These are phyloP conservation scores for Oxalis stricta DNA, from an alignment of 441 rosid genomes.

Conservation along the genomic window DNA sequence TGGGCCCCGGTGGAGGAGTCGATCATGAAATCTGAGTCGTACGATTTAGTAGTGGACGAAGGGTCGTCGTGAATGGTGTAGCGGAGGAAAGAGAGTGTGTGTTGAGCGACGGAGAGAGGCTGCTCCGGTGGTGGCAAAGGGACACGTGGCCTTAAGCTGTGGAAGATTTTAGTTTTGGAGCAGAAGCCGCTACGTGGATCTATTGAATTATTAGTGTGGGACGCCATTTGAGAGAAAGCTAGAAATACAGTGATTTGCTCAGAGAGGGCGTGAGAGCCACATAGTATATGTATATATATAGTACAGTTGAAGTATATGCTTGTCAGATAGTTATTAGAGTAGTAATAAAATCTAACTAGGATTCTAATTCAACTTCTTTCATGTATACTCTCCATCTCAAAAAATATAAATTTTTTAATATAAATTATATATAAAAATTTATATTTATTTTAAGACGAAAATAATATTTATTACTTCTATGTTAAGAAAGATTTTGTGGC, in stretches of 20 bases:
- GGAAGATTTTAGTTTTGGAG: conserved; percentile 27
- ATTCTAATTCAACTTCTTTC: too few relatives aligned
- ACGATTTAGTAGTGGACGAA: conserved; percentile 13
- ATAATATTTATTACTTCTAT: too few relatives aligned
- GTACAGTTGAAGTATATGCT: too few relatives aligned
- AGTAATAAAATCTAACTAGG: too few relatives aligned
- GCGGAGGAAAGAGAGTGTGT: conserved; percentile 36
- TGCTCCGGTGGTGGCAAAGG: conserved; percentile 35
- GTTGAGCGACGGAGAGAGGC: conserved; percentile 47
- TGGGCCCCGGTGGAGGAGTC: conserved; percentile 28
- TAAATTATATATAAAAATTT: too few relatives aligned
- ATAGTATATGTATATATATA: too few relatives aligned
- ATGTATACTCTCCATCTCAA: too few relatives aligned
- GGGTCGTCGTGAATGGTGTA: conserved; percentile 18
- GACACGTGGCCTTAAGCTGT: conserved; percentile 25
- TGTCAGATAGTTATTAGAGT: too few relatives aligned
- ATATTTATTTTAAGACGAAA: too few relatives aligned
- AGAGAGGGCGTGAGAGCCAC: too few relatives aligned
- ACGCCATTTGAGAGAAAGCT: conserved; percentile 2
- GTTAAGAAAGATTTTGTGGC: too few relatives aligned
- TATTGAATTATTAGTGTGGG: conserved; percentile 8
- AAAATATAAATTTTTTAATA: too few relatives aligned
- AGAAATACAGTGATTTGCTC: background rate
- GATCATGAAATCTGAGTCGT: conserved; percentile 26
- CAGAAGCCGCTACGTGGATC: conserved; percentile 38